These are phyloP conservation scores for Termitomyces sp. DNA, from an alignment of 768 basidiomycete genomes.

Conservation along the genomic window DNA sequence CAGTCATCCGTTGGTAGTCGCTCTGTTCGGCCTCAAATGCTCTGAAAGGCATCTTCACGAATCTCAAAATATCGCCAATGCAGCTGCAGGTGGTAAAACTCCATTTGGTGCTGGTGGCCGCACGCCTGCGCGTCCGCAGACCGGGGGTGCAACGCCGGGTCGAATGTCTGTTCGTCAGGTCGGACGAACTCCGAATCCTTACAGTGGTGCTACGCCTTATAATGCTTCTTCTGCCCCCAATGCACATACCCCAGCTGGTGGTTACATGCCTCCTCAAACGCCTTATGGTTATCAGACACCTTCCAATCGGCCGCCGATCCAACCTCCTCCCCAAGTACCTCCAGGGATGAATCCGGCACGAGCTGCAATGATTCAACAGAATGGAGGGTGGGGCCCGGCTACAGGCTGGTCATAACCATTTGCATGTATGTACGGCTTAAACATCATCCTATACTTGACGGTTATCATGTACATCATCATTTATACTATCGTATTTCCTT, in stretches of 20 bases:
- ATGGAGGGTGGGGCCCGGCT: conserved; percentile 23
- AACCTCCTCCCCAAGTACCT: conserved; percentile 42
- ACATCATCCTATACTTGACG: neutral
- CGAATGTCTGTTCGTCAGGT: conserved; percentile 73
- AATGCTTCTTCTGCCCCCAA: conserved; percentile 28
- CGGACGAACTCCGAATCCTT: conserved; percentile 79
- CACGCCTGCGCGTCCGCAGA: conserved; percentile 64
- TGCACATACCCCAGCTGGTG: conserved; percentile 22
- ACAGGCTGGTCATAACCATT: conserved; percentile 19
- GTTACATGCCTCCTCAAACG: conserved; percentile 26
- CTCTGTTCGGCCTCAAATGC: conserved; percentile 10
- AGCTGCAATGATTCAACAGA: conserved; percentile 59
- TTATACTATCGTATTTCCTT: neutral
- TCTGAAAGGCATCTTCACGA: conserved; percentile 67
- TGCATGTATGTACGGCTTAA: neutral
- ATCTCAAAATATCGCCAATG: conserved; percentile 56
- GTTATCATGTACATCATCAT: conserved; percentile 11
- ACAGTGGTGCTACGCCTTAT: conserved; percentile 49
- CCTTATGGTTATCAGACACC: conserved; percentile 52
- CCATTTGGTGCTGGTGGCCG: conserved; percentile 74
- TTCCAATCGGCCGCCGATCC: conserved; percentile 38
- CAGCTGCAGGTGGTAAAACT: conserved; percentile 66
- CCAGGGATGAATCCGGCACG: conserved; percentile 67
- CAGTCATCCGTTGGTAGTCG: conserved; percentile 17
- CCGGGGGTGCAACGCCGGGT: conserved; percentile 75